Percentiles rank a stretch among this genome's conserved stretches.
phyloP scores from a whole-genome alignment of 192 early-diverging fungal species.

The Coemansia sp. region DNA sequence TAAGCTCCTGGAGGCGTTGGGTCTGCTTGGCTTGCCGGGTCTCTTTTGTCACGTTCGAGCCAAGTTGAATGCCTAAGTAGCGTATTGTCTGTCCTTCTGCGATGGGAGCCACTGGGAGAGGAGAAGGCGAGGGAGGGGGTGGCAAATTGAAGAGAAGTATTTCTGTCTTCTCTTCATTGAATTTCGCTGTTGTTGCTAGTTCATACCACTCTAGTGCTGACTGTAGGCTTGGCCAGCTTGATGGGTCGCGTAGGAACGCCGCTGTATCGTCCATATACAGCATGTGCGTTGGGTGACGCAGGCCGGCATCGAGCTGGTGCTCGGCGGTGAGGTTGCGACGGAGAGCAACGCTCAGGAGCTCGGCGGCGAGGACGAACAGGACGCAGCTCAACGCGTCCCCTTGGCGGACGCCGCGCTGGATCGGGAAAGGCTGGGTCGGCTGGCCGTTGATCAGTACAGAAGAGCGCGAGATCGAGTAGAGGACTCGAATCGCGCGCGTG shows the following conservation, averaged over 20 bases:
- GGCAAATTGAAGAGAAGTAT: conserved; percentile 7
- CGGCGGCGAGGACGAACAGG: background rate
- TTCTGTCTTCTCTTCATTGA: conserved; percentile 12
- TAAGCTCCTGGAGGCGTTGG: too few relatives aligned
- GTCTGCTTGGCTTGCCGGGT: background rate
- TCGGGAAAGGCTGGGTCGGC: conserved; percentile 3
- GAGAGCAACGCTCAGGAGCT: too few relatives aligned
- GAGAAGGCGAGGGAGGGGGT: too few relatives aligned
- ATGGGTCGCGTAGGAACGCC: conserved; percentile 8
- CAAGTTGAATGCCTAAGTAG: background rate
- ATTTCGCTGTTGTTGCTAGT: conserved; percentile 13
- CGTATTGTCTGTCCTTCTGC: background rate
- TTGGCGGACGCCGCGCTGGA: conserved; percentile 7
- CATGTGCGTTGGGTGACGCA: conserved; percentile 10
- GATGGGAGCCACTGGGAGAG: too few relatives aligned
- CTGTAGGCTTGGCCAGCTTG: conserved; percentile 3
- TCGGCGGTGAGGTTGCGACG: too few relatives aligned
- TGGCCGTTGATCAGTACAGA: conserved; percentile 5
- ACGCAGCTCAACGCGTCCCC: conserved; percentile 1
- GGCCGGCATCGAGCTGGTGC: too few relatives aligned
- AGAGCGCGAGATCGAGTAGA: too few relatives aligned
- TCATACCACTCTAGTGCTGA: conserved; percentile 9
- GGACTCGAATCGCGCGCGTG: conserved; percentile 2
- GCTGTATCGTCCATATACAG: conserved; percentile 22
- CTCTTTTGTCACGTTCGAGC: too few relatives aligned